Conservation (phyloP, 768 basidiomycete genomes). For the Suillus paluster region DNA sequence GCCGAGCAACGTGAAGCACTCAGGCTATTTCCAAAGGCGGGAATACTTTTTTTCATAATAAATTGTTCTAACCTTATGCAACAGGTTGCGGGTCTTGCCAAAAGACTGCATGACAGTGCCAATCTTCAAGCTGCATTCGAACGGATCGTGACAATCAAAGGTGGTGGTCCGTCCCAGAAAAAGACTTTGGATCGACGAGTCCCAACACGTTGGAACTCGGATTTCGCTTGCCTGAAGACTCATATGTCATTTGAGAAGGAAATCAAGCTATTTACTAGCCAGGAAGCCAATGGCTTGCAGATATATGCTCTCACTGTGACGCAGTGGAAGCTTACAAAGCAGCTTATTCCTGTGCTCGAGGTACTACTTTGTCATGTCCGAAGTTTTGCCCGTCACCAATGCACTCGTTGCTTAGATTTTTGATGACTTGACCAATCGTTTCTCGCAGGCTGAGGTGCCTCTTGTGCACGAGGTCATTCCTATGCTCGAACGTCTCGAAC, state of each 20-base stretch:
- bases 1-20: too few species aligned
- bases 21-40: too few species aligned
- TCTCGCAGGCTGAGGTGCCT: conserved; percentile 24
- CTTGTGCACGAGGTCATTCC: conserved; percentile 18
- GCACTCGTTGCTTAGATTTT: too few species aligned
- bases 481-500: conserved; percentile 19
- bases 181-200: conserved; percentile 26
- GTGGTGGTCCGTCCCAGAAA: too few species aligned
- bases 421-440: conserved; percentile 25
- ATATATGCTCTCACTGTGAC: conserved; percentile 23
- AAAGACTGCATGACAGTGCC: conserved; percentile 28
- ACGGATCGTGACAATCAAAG: conserved; percentile 19
- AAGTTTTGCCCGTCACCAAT: too few species aligned
- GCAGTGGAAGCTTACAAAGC: conserved; percentile 32
- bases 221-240: conserved; percentile 29
- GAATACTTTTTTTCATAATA: too few species aligned
- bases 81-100: conserved; percentile 34
- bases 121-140: conserved; percentile 31
- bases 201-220: conserved; percentile 38
- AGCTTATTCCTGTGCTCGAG: conserved; percentile 28
- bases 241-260: conserved; percentile 29
- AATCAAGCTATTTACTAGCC: conserved; percentile 26
- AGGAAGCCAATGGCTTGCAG: conserved; percentile 16
- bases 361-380: conserved; percentile 14
- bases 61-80: too few species aligned